Base-by-base conservation (phyloP, 2,329 filamentous ascomycete genomes). In the Cercospora beticola region DNA sequence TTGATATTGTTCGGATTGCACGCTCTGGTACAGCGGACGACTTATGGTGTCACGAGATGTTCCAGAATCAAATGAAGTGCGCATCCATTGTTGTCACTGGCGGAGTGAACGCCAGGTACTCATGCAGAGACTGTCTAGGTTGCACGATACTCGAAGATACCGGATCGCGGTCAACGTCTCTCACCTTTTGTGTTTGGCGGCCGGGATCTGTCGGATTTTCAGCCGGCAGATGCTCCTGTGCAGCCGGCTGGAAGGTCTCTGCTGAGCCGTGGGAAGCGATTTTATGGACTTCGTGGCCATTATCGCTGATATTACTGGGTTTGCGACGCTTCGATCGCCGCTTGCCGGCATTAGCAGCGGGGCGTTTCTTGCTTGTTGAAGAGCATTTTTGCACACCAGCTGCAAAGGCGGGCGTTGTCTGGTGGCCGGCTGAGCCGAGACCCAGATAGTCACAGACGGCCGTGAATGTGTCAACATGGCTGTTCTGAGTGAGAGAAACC, bases 31-130 rank as follows among this genome's bases (percentile, higher is more conserved):
- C 23, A 71, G 58, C 4, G 67, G 66, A 63, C 66, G 68, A 33
- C 68, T 64, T 33, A 68, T 59, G 23, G 60, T 67, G 12, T 62
- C 70, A 23, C 61, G 64, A 43, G 62, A 71, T 33, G 64, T 72
- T 31, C 67, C 66, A 56, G 36, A 68, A 31, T 69, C 64, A 12
- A 71, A 40, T 23, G 70, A 71, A 12, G 72, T 72, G 23, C 65
- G 68, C 60, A 46, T 46, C 66, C 72, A 72, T 71, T n/a, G 72
- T 70, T 26, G 72, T 73, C 18, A 62, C 56, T 16, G 66, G 68
- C 26, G 66, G 64, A 31, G 67, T 70, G 7, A 73, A 56, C 12
- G 70, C 64, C 10, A 72, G 54, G 18, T 67, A 31, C 33, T 71
- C 16, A 6, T 31, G 30, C 21, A 18, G 28, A 58, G 67, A 1